Evolutionary conservation across 371 early-diverging fungal genomes (phyloP).

Genomic region (Capillidium rhysosporum): DNA sequence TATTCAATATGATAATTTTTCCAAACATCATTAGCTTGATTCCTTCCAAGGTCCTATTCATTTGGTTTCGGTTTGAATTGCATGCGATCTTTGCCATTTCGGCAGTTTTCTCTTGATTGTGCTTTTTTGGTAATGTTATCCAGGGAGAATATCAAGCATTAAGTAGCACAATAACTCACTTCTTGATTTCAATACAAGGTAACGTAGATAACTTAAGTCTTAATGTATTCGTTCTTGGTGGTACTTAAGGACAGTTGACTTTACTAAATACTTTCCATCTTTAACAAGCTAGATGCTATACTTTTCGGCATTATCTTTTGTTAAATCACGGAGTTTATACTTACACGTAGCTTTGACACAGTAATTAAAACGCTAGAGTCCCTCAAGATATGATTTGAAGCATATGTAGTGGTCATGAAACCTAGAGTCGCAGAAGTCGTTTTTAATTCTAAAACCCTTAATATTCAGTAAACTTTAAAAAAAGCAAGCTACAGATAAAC

Average conservation of each 20-base stretch:
- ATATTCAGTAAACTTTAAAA: too few species aligned
- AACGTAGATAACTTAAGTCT: conserved; percentile 48
- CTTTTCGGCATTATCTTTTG: neutral
- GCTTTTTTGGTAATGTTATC: conserved; percentile 56
- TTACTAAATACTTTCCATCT: conserved; percentile 7
- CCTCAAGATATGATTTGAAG: neutral
- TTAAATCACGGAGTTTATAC: neutral
- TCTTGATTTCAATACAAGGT: conserved; percentile 60
- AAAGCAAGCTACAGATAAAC: neutral
- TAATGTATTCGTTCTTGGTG: conserved; percentile 40
- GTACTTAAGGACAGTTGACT: conserved; percentile 50
- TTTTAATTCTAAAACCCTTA: neutral
- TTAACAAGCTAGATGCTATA: neutral
- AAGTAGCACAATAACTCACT: conserved; percentile 51
- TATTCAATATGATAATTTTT: conserved; percentile 27
- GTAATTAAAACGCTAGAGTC: neutral
- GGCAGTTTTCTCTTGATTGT: conserved; percentile 65
- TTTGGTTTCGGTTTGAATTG: conserved; percentile 43
- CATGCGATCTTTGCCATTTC: conserved; percentile 84
- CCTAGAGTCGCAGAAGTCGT: neutral
- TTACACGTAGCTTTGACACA: neutral
- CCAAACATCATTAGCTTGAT: conserved; percentile 21
- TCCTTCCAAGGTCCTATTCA: conserved; percentile 31
- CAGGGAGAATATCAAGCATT: conserved; percentile 67
- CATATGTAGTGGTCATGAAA: neutral